Evolutionary conservation across 2,329 filamentous ascomycete species (phyloP), one percentile per base, ranked within the genome.

Genomic region (Fusarium pininemorale): DNA sequence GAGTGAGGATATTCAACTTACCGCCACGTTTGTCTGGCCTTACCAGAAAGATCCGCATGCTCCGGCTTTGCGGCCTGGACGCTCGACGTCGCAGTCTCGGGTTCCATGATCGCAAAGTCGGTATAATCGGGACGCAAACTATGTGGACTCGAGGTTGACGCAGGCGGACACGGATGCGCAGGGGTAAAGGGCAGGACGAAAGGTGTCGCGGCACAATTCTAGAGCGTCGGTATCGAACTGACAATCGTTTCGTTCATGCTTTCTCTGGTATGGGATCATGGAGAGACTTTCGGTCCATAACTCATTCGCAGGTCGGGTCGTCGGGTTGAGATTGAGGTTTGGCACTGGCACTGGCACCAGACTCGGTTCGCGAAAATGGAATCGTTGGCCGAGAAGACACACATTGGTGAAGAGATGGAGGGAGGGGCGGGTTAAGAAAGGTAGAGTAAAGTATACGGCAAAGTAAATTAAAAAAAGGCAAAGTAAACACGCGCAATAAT

Each of bases 11-110:
- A 50, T 60, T 65, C 41, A 44, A 82, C 83, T 78, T 81, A 84
- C 83, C 82, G 82, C 83, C 83, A 84, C 63, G 79, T 75, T 69
- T 82, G 78, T 77, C 79, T 79, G 67, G 83, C 82, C 74, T 80
- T 80, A 48, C 73, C 56, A 65, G 74, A 64, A 35, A 76, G 72
- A 56, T 77, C 73, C 35, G 72, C 50, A 61, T 75, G 76, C 55
- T 75, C 72, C 22, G 70, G 68, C 22, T 61, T 62, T 57, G 64
- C 57, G 59, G 58, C 62, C 59, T 75, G 69, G 41, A 41, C 61
- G 39, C 53, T 54, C 30, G 68, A 61, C 14, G 69, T 70, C 53
- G 35, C 59, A 32, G 48, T 54, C 51, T 67, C 71, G 35, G 74
- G 59, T 60, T 79, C 76, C 77, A 79, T 79, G 42, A 45, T 72